Conservation (phyloP, 805 yeast species). For the Groenewaldozyma salmanticensis region DNA sequence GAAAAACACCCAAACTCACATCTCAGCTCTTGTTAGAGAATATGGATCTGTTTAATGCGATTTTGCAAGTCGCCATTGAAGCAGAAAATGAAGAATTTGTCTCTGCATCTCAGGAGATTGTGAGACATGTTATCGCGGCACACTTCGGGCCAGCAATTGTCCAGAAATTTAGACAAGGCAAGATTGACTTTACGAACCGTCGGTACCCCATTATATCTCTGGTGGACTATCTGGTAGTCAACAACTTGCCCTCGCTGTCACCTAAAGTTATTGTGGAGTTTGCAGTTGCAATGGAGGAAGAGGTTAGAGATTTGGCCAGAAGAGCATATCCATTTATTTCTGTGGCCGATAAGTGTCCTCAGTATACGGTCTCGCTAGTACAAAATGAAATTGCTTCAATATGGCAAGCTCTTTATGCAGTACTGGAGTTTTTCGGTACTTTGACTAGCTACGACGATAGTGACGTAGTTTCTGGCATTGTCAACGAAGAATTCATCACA, state of each 20-base stretch:
- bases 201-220: not conserved
- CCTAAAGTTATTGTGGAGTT: not conserved
- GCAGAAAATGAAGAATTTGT: not conserved
- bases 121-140: not conserved
- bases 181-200: not conserved
- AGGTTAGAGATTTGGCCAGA: not conserved
- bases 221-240: not conserved
- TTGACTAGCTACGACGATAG: too few species aligned
- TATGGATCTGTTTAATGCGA: not conserved
- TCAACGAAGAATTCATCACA: not conserved
- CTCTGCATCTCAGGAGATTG: not conserved
- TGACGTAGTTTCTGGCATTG: too few species aligned
- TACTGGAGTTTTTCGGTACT: not conserved
- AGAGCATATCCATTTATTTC: not conserved
- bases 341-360: not conserved
- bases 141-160: not conserved
- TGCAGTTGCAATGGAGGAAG: not conserved
- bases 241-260: too few species aligned
- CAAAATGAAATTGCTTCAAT: not conserved
- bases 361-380: too few species aligned
- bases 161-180: not conserved
- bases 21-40: too few species aligned
- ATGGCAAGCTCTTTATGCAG: not conserved
- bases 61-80: not conserved
- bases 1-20: not conserved